These are phyloP conservation scores for Aspergillus affinis DNA, from an alignment of 495 filamentous ascomycete genomes.

Conservation along the genomic window DNA sequence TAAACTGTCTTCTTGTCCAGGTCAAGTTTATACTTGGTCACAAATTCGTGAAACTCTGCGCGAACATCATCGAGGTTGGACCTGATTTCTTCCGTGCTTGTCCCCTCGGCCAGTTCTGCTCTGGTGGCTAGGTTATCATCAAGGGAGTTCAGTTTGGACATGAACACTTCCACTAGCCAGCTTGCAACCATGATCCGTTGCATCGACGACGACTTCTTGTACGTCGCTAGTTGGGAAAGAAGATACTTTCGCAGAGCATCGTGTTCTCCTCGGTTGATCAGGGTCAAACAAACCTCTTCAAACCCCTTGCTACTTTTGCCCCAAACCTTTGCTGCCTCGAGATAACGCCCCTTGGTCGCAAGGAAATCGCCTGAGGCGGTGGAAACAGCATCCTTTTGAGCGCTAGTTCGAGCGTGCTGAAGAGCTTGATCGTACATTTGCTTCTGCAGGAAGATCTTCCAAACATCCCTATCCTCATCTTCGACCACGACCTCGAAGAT, in stretches of 20 bases:
- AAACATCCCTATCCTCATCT: slow-evolving; percentile 90
- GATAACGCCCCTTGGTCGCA: slow-evolving; percentile 70
- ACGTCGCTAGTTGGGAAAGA: slow-evolving; percentile 73
- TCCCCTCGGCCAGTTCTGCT: slow-evolving; percentile 73
- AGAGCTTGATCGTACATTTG: slow-evolving; percentile 87
- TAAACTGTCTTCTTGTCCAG: slow-evolving; percentile 90
- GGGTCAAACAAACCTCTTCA: slow-evolving; percentile 87
- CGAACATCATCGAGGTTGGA: slow-evolving; percentile 68
- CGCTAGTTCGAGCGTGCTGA: slow-evolving; percentile 67
- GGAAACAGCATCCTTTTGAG: slow-evolving; percentile 84
- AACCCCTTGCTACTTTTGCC: slow-evolving; percentile 95
- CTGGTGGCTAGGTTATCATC: slow-evolving; percentile 93
- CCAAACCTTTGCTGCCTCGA: slow-evolving; percentile 85
- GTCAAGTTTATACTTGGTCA: slow-evolving; percentile 77
- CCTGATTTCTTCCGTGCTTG: slow-evolving; percentile 66
- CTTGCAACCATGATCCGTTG: slow-evolving; percentile 92
- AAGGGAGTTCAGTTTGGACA: slow-evolving; percentile 92
- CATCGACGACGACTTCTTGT: slow-evolving; percentile 85
- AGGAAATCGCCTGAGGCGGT: slow-evolving; percentile 88
- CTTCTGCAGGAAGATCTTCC: slow-evolving; percentile 82
- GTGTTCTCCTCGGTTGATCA: slow-evolving; percentile 85
- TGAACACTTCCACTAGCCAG: slow-evolving; percentile 94
- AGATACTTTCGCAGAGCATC: slow-evolving; percentile 93
- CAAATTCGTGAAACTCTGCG: slow-evolving; percentile 84
- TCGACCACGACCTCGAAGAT: slow-evolving; percentile 90